Evolutionary conservation across 768 basidiomycete species (phyloP).

Genomic region (Auricularia sp.): DNA sequence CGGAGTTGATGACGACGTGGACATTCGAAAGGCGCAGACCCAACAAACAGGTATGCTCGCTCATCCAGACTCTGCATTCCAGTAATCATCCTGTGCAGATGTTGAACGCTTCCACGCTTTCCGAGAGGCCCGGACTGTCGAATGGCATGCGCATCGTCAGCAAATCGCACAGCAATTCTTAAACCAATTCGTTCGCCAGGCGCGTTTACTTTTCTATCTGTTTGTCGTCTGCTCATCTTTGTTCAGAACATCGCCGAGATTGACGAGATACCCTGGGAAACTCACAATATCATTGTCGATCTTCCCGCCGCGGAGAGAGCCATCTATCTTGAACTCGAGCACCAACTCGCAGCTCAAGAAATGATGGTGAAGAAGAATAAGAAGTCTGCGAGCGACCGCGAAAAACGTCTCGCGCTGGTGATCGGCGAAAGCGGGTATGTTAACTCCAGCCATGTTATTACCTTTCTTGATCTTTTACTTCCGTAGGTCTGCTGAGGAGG

Average conservation of each 20-base stretch:
- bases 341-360: conserved; percentile 82
- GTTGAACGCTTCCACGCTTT: conserved; percentile 94
- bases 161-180: conserved; percentile 73
- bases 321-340: conserved; percentile 90
- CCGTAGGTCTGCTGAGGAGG: conserved; percentile 76
- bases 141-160: conserved; percentile 88
- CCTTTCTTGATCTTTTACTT: conserved; percentile 3
- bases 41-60: conserved; percentile 66
- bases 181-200: conserved; percentile 77
- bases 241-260: conserved; percentile 88
- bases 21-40: conserved; percentile 74
- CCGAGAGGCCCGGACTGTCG: conserved; percentile 82
- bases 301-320: conserved; percentile 90
- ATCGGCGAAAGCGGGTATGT: conserved; percentile 83
- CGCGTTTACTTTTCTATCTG: conserved; percentile 23
- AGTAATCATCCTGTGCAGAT: conserved; percentile 33
- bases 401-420: conserved; percentile 75
- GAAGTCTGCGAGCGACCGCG: conserved; percentile 67
- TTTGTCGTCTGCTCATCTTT: conserved; percentile 12
- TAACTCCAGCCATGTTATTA: background rate
- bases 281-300: conserved; percentile 46
- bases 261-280: conserved; percentile 80
- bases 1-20: conserved; percentile 81
- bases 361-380: conserved; percentile 66
- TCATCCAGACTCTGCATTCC: background rate